Evolutionary conservation across 176 grass and related monocot genomes (phyloP).

Genomic region (Paspalum vaginatum): DNA sequence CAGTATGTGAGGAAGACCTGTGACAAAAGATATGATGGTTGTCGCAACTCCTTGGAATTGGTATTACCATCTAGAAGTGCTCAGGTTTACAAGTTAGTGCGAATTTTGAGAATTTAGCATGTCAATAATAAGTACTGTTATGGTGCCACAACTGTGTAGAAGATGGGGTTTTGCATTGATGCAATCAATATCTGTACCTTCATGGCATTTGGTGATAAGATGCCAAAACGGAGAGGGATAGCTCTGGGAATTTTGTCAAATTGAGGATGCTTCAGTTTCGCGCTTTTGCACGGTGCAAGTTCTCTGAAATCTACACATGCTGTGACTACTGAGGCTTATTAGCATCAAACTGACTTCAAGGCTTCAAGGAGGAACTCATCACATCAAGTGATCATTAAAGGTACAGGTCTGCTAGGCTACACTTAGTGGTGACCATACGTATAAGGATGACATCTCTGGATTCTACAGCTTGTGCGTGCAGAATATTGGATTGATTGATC

Average conservation of each 20-base stretch:
- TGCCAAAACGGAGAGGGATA: conserved; percentile 8
- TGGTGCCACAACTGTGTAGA: not conserved
- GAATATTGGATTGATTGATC: not conserved
- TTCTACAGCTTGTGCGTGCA: not conserved
- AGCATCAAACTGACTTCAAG: not conserved
- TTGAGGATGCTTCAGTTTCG: conserved; percentile 14
- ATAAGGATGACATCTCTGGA: not conserved
- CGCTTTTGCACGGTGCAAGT: not conserved
- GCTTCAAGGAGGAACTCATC: not conserved
- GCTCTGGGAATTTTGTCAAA: not conserved
- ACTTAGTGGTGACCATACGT: not conserved
- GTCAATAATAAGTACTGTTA: not conserved
- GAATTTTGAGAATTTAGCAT: conserved; percentile 77
- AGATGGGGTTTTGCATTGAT: not conserved
- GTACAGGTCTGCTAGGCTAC: not conserved
- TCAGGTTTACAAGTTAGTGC: conserved; percentile 91
- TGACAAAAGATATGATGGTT: conserved; percentile 82
- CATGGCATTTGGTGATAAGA: not conserved
- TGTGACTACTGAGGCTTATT: not conserved
- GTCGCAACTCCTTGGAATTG: conserved; percentile 72
- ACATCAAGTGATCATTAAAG: not conserved
- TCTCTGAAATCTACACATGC: not conserved
- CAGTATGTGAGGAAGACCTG: conserved; percentile 65
- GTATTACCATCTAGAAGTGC: conserved; percentile 88
- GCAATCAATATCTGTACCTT: not conserved